Conservation (phyloP, 805 yeast species). For the Nakazawaea peltata region DNA sequence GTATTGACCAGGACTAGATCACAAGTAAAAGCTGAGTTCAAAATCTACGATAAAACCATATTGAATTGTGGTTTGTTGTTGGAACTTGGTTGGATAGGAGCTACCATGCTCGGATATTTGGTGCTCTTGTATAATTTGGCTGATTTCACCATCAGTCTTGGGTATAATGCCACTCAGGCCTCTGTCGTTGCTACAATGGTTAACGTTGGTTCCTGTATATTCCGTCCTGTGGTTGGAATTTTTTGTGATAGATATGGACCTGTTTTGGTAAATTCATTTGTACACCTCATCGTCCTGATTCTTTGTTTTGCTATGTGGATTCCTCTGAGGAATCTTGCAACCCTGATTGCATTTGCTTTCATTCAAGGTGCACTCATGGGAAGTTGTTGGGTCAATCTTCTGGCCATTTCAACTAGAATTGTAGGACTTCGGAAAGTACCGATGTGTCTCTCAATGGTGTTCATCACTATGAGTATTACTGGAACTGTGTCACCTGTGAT, state of each 20-base stretch:
- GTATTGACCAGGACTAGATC: constrained; percentile 30
- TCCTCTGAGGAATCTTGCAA: constrained; percentile 49
- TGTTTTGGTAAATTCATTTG: constrained; percentile 31
- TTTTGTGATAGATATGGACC: constrained; percentile 46
- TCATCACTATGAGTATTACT: constrained; percentile 42
- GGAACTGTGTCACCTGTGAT: constrained; percentile 54
- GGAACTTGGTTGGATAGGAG: constrained; percentile 29
- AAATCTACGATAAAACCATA: constrained; percentile 33
- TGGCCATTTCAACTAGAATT: constrained; percentile 42
- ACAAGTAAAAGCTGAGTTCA: constrained; percentile 25
- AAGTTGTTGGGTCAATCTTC: constrained; percentile 45
- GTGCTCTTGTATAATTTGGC: constrained; percentile 50
- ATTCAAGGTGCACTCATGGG: constrained; percentile 56
- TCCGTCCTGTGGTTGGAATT: constrained; percentile 49
- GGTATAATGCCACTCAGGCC: constrained; percentile 46
- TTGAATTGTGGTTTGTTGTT: constrained; percentile 36
- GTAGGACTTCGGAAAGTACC: constrained; percentile 47
- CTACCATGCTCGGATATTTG: constrained; percentile 54
- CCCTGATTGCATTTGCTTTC: constrained; percentile 43
- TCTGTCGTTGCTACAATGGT: constrained; percentile 54
- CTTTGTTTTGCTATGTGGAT: constrained; percentile 47
- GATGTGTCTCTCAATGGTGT: constrained; percentile 37
- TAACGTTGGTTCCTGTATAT: constrained; percentile 45
- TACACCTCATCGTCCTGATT: constrained; percentile 30
- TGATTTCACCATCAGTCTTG: constrained; percentile 52